Evolutionary conservation across 2,329 filamentous ascomycete genomes (phyloP).

Genomic region (Orbilia ellipsospora): DNA sequence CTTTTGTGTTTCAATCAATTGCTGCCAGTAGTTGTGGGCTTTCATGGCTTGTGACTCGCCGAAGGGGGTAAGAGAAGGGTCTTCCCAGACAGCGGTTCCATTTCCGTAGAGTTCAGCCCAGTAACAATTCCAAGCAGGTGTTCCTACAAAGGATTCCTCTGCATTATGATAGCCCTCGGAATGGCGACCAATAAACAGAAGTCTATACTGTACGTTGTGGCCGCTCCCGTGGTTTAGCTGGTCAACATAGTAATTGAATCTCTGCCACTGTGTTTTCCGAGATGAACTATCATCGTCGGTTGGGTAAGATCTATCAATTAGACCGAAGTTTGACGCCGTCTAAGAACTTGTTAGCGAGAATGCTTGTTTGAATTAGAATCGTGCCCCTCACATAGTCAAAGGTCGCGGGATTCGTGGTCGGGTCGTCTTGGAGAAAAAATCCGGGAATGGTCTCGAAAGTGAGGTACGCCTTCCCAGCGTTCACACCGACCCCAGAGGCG

Average conservation of each 20-base stretch:
- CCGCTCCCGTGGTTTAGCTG: conserved; percentile 67
- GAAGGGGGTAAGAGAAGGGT: conserved; percentile 70
- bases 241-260: conserved; percentile 70
- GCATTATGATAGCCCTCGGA: conserved; percentile 74
- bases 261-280: conserved; percentile 72
- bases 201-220: conserved; percentile 70
- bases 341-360: conserved; percentile 58
- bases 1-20: conserved; percentile 66
- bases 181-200: conserved; percentile 75
- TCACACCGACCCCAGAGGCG: conserved; percentile 41
- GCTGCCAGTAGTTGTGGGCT: conserved; percentile 71
- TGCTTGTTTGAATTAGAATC: neutral
- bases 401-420: conserved; percentile 67
- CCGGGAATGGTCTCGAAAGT: conserved; percentile 66
- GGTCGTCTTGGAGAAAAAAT: conserved; percentile 74
- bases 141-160: conserved; percentile 74
- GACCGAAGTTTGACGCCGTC: conserved; percentile 72
- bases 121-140: conserved; percentile 77
- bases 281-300: conserved; percentile 65
- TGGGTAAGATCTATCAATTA: conserved; percentile 72
- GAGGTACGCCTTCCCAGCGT: conserved; percentile 40
- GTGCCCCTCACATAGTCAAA: conserved; percentile 72
- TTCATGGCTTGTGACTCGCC: conserved; percentile 70
- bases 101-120: conserved; percentile 74
- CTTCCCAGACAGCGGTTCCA: conserved; percentile 71